phyloP scores from a whole-genome alignment of 2,329 filamentous ascomycete genomes.

The Diaporthe aspalathi region DNA sequence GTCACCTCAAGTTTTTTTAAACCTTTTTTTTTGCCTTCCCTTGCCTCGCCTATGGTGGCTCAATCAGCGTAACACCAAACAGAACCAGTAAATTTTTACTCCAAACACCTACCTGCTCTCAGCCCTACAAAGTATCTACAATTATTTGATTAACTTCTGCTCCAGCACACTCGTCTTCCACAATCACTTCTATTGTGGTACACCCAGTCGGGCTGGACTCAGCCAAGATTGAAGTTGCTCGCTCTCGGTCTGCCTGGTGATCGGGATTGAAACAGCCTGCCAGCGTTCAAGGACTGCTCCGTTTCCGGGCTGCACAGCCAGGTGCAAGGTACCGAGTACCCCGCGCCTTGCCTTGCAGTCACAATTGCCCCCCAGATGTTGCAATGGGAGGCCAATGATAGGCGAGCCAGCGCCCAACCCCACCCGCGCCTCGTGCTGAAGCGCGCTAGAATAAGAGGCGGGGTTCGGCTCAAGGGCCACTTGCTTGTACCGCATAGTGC shows the following conservation, averaged over 20 bases:
- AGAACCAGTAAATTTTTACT: conserved; percentile 1
- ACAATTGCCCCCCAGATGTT: conserved; percentile 21
- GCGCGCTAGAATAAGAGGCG: conserved; percentile 13
- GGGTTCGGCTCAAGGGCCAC: conserved; percentile 1
- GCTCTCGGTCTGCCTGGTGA: not conserved
- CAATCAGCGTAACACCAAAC: not conserved
- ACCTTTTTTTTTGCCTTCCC: no score
- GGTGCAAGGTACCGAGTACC: conserved; percentile 8
- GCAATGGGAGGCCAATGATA: conserved; percentile 30
- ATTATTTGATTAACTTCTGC: not conserved
- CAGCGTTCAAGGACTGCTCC: not conserved
- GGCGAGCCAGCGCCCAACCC: conserved; percentile 1
- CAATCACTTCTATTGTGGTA: no score
- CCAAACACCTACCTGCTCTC: conserved; percentile 11
- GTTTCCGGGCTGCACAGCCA: not conserved
- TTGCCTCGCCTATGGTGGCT: not conserved
- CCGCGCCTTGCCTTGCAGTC: conserved; percentile 16
- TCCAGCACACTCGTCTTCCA: not conserved
- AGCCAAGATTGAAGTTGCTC: not conserved
- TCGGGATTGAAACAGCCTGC: not conserved
- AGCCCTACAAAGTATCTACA: conserved; percentile 15
- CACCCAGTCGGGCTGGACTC: not conserved
- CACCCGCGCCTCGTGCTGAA: conserved; percentile 25
- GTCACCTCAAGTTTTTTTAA: not conserved
- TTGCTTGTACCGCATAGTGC: not conserved